Evolutionary conservation across 257 asterid species (phyloP), one percentile per base, ranked within the genome.

Genomic region (Solanum acaule): DNA sequence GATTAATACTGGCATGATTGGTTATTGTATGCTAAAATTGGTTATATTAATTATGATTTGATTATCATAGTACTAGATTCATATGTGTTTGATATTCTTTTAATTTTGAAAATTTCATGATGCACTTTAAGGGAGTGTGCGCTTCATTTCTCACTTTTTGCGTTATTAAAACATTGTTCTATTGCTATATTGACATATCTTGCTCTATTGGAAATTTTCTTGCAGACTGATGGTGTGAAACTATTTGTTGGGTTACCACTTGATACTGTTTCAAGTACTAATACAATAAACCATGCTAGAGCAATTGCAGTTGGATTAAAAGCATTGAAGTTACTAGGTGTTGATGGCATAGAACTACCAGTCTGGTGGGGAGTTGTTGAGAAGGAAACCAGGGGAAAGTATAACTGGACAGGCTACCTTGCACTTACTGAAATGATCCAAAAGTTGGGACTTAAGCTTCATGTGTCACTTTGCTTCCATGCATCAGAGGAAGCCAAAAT

Each of bases 301-400:
- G 99, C 99, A 13, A 92, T 96, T 61, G 94, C 92, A 20, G 96
- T 93, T 20, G 99, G 99, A 71, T 92, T 96, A 12, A 94, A 92
- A 90, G 99, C 99, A 8, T 86, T 96, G 91, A 95, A 95, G 90
- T 86, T 95, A 73, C 84, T 95, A 75, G 99, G 99, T 3, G 94
- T 96, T 8, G 97, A 94, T 9, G 98, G 99, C 38, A 98, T 95
- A 8, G 98, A 95, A 92, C 97, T 96, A 65, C 98, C 98, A 0
- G 44, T 96, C n/a, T 96, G 98, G 98, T 95, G 99, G 99, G 99
- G 98, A 10, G 83, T 96, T 68, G 98, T 89, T 10, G 99, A 95
- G 92, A 95, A 90, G 27, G 96, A 95, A 52, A 90, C 92, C 56
- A 89, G 83, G 91, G 98, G 97, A 37, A 91, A 91, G 61, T 96